Percentiles rank a stretch among this genome's conserved stretches.
phyloP scores from a whole-genome alignment of 768 basidiomycete species.

The Pleurotus citrinopileatus region DNA sequence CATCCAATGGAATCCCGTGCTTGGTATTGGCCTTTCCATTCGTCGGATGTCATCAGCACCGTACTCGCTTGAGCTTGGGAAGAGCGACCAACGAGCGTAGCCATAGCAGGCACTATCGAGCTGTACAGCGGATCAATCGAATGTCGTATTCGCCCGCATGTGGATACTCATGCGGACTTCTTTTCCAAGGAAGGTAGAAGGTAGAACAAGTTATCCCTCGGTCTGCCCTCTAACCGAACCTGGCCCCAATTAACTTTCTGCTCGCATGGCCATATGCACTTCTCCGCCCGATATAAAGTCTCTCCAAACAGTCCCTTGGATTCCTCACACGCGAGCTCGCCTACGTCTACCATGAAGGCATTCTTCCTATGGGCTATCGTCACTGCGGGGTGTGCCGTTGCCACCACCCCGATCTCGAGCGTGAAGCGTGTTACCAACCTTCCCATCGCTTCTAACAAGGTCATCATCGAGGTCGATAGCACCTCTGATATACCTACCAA shows the following conservation, averaged over 20 bases:
- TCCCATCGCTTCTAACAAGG: slow-evolving; percentile 44
- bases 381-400: slow-evolving; percentile 23
- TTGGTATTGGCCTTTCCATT: neutral
- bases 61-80: neutral
- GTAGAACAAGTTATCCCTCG: neutral
- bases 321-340: neutral
- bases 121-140: slow-evolving; percentile 1
- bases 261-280: slow-evolving; percentile 9
- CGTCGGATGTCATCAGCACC: neutral
- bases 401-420: slow-evolving; percentile 31
- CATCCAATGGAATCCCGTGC: no score
- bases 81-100: neutral
- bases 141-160: neutral
- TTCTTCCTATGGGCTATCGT: slow-evolving; percentile 25
- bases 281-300: slow-evolving; percentile 1
- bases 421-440: slow-evolving; percentile 36
- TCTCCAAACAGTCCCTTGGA: neutral
- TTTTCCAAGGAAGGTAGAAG: neutral
- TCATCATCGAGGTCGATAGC: slow-evolving; percentile 55
- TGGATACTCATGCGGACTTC: neutral
- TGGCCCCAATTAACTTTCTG: slow-evolving; percentile 3
- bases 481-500: slow-evolving; percentile 33
- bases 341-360: slow-evolving; percentile 30
- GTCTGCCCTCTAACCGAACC: slow-evolving; percentile 5
- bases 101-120: neutral